phyloP scores from a whole-genome alignment of 2,329 filamentous ascomycete species.

The Grosmannia serpens region DNA sequence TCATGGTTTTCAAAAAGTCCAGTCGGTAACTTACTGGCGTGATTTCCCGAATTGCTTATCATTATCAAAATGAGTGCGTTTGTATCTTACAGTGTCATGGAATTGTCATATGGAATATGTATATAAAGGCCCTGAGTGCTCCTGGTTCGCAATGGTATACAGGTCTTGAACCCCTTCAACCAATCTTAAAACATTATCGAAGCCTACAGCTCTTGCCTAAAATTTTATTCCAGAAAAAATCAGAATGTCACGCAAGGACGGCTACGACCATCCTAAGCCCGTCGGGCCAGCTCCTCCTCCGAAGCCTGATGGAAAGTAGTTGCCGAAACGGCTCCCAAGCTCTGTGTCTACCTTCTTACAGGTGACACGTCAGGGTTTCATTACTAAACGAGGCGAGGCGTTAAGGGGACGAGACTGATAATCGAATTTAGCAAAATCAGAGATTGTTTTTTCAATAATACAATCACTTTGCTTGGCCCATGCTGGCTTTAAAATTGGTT shows the following conservation, averaged over 20 bases:
- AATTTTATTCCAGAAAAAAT: neutral
- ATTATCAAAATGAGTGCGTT: neutral
- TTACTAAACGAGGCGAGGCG: neutral
- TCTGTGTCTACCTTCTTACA: neutral
- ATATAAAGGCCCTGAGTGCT: neutral
- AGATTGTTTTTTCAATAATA: too few relatives aligned
- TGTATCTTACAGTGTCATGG: neutral
- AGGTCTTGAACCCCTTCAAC: neutral
- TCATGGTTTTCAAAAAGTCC: neutral
- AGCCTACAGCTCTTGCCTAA: neutral
- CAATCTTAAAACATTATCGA: neutral
- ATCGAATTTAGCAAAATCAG: too few relatives aligned
- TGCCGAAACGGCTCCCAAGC: neutral
- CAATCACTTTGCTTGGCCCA: too few relatives aligned
- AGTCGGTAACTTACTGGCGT: neutral
- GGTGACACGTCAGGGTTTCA: neutral
- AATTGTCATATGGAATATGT: neutral
- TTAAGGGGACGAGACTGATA: neutral
- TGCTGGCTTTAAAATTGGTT: too few relatives aligned
- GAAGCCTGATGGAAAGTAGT: neutral
- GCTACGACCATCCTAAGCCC: constrained; percentile 3
- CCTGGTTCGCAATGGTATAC: neutral
- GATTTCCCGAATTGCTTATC: neutral
- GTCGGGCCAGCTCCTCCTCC: neutral
- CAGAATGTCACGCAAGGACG: constrained; percentile 2